A percentile compares a stretch with the other conserved stretches of the same genome.
These are phyloP conservation scores for Salix purpurea DNA, from an alignment of 345 rosid genomes.

Conservation along the genomic window DNA sequence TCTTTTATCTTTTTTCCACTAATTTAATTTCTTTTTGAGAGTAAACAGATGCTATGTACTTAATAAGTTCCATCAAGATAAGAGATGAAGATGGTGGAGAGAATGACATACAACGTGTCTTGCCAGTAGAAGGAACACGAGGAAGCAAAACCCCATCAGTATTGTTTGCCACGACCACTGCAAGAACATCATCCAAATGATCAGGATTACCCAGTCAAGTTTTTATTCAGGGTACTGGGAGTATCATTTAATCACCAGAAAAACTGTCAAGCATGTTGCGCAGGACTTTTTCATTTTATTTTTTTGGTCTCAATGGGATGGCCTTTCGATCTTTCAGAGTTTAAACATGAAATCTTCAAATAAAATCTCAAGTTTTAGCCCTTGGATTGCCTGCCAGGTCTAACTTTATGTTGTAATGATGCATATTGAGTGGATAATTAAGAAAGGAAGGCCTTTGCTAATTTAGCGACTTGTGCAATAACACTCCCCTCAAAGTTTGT, in stretches of 20 bases:
- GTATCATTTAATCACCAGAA: not conserved
- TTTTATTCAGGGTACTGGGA: not conserved
- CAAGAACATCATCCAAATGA: conserved; percentile 9
- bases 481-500: not conserved
- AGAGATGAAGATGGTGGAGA: not conserved
- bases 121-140: conserved; percentile 57
- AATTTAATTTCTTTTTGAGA: not conserved
- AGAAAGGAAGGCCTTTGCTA: not conserved
- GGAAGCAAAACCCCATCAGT: conserved; percentile 81
- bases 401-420: not conserved
- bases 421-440: not conserved
- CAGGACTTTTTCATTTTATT: not conserved
- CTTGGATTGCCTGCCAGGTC: not conserved
- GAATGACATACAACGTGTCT: conserved; percentile 69
- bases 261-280: not conserved
- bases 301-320: not conserved
- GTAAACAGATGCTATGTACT: not conserved
- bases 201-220: not conserved
- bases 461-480: not conserved
- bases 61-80: not conserved
- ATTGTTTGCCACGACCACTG: conserved; percentile 99
- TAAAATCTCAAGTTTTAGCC: not conserved
- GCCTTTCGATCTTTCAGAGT: not conserved
- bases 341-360: not conserved
- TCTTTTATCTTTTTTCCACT: too few species aligned